Evolutionary conservation across 495 filamentous ascomycete species (phyloP), one percentile per base, ranked within the genome.

Genomic region (Neurospora hispaniola): DNA sequence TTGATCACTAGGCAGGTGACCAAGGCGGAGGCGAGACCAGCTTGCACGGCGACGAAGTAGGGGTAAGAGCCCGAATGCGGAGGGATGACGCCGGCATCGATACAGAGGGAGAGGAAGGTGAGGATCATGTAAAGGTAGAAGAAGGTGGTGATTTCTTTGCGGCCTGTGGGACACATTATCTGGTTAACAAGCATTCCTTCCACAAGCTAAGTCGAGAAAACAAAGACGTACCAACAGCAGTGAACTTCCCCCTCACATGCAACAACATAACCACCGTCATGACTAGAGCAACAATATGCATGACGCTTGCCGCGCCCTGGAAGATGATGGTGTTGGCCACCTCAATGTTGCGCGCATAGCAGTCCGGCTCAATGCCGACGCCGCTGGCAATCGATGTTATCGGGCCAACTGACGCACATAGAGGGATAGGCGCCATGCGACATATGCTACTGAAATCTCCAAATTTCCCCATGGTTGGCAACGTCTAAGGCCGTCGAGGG

Each of bases 291-390:
- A 93, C 86, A 75, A 99, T 98, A 81, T 99, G 95, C 83, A 95
- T 90, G 79, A 96, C 96, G 70, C 90, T 92, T 23, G 93, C 89
- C 16, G 94, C 96, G 79, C 92, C 93, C 82, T 98, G 89, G 80
- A 99, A 99, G 76, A 99, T 98, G 82, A 98, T 93, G 11, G 96
- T 98, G 81, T 99, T 99, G 74, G 96, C 96, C 75, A 98, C 81
- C 80, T 97, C 94, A 79, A 99, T 93, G 79, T 94, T 96, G 69
- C 96, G 91, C 75, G 96, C 92, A 84, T 94, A 98, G 85, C 96
- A 99, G 79, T 89, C 89, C 70, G 96, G 88, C 79, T 97, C 91
- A 75, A 97, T 94, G 71, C 94, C 94, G 40, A 89, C 86, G 73
- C 85, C 84, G 76, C 89, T 89, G 68, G 90, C 86, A 76, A 94